Evolutionary conservation across 352 stramenopile genomes (phyloP).

Genomic region (Phytophthora cajani): DNA sequence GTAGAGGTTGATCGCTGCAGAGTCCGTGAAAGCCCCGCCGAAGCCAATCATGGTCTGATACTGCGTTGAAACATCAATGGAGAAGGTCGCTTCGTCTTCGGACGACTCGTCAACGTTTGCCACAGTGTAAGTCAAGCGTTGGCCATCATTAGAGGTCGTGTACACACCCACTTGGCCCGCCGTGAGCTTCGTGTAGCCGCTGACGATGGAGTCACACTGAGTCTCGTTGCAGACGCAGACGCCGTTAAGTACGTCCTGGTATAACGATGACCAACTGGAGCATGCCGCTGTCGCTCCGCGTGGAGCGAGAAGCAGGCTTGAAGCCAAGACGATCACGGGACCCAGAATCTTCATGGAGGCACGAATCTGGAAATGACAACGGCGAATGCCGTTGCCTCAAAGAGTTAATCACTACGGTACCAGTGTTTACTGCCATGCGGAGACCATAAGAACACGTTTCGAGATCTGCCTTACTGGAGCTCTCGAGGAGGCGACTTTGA

Average conservation of each 20-base stretch:
- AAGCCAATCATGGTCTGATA: conserved; percentile 87
- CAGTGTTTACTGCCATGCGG: not conserved
- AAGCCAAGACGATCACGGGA: not conserved
- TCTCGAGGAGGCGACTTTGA: not conserved
- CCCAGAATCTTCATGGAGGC: conserved; percentile 4
- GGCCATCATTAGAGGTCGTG: conserved; percentile 12
- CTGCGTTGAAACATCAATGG: conserved; percentile 47
- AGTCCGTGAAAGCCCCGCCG: conserved; percentile 89
- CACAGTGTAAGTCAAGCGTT: conserved; percentile 10
- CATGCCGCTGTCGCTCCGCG: not conserved
- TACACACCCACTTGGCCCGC: conserved; percentile 12
- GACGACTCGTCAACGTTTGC: conserved; percentile 7
- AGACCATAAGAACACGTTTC: not conserved
- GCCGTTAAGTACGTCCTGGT: conserved; percentile 14
- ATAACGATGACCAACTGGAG: conserved; percentile 14
- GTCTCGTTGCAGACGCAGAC: conserved; percentile 17
- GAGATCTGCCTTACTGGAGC: not conserved
- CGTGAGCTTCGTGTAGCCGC: conserved; percentile 9
- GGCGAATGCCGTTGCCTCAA: not conserved
- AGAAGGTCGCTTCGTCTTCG: conserved; percentile 11
- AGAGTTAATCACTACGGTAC: not conserved
- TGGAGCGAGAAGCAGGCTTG: conserved; percentile 3
- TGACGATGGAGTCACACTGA: conserved; percentile 15
- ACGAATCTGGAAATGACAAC: conserved; percentile 8
- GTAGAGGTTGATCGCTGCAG: conserved; percentile 78